Percentiles rank a stretch among this genome's conserved stretches.
Evolutionary conservation across 2,329 filamentous ascomycete species (phyloP).

Genomic region (Colletotrichum siamense): DNA sequence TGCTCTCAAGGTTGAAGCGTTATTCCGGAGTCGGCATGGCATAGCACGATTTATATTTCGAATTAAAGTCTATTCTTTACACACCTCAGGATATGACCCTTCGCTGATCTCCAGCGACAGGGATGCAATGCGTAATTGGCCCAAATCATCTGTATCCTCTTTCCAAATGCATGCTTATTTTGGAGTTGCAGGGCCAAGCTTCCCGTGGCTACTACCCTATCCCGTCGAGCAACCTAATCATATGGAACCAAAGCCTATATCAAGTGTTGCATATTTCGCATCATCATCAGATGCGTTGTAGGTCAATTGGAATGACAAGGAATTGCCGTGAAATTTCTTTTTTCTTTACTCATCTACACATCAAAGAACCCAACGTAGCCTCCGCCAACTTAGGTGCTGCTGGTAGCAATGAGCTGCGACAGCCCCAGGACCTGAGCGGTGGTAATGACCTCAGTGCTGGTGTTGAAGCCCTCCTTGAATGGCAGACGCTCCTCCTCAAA

Average conservation of each 20-base stretch:
- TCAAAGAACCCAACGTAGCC: background rate
- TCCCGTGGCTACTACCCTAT: background rate
- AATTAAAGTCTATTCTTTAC: background rate
- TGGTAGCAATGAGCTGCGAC: constrained; percentile 9
- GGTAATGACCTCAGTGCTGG: background rate
- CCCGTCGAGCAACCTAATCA: background rate
- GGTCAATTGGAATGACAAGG: background rate
- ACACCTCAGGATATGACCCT: fast-evolving
- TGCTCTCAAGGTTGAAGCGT: background rate
- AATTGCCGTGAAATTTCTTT: background rate
- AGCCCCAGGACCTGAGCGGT: constrained; percentile 7
- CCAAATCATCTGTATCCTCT: background rate
- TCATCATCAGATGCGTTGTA: fast-evolving
- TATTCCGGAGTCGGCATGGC: background rate
- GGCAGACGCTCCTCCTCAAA: constrained; percentile 19
- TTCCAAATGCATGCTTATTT: background rate
- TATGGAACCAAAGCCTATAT: background rate
- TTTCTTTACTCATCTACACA: background rate
- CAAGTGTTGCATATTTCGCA: background rate
- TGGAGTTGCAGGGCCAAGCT: background rate
- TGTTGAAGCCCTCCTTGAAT: constrained; percentile 11
- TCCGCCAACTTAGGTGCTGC: background rate
- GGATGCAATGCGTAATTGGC: background rate
- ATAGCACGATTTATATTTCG: background rate
- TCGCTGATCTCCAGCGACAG: fast-evolving